phyloP scores from a whole-genome alignment of 176 grass and related monocot genomes.

The Eleusine coracana region DNA sequence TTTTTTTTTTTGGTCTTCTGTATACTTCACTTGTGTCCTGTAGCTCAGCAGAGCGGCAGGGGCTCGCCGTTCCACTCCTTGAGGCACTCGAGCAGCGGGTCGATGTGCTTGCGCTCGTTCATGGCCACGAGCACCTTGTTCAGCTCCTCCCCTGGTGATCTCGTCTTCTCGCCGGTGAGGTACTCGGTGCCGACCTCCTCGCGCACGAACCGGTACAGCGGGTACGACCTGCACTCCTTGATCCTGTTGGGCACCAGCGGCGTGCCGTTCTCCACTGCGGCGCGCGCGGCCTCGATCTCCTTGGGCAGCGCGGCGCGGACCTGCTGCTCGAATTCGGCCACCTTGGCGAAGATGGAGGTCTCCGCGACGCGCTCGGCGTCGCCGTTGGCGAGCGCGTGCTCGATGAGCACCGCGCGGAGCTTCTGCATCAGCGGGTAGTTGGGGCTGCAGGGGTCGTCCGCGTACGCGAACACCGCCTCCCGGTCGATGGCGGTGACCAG shows the following conservation, averaged over 20 bases:
- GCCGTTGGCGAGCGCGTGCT: slow-evolving; percentile 75
- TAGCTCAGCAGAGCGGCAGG: slow-evolving; percentile 64
- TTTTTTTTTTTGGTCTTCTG: neutral
- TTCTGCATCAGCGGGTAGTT: slow-evolving; percentile 89
- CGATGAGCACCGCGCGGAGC: slow-evolving; percentile 74
- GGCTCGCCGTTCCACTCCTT: slow-evolving; percentile 85
- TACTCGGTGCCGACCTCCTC: slow-evolving; percentile 66
- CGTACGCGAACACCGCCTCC: slow-evolving; percentile 84
- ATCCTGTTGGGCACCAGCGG: slow-evolving; percentile 63
- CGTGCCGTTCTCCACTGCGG: slow-evolving; percentile 69
- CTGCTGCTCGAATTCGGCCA: slow-evolving; percentile 68
- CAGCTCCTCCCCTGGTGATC: slow-evolving; percentile 74
- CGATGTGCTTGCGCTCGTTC: slow-evolving; percentile 73
- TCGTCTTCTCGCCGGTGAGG: slow-evolving; percentile 75
- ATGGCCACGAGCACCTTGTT: slow-evolving; percentile 86
- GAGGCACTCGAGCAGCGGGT: slow-evolving; percentile 80
- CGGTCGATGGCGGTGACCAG: slow-evolving; percentile 71
- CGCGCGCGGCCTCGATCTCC: slow-evolving; percentile 72
- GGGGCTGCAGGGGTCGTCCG: slow-evolving; percentile 81
- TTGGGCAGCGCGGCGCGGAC: slow-evolving; percentile 60
- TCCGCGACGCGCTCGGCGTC: slow-evolving; percentile 55
- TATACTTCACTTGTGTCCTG: neutral
- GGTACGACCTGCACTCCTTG: slow-evolving; percentile 74
- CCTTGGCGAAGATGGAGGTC: slow-evolving; percentile 84
- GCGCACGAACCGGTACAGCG: slow-evolving; percentile 73